Percentiles rank a stretch among this genome's conserved stretches.
Conservation (phyloP, 2,329 filamentous ascomycete genomes). For the Aspergillus melleus region DNA sequence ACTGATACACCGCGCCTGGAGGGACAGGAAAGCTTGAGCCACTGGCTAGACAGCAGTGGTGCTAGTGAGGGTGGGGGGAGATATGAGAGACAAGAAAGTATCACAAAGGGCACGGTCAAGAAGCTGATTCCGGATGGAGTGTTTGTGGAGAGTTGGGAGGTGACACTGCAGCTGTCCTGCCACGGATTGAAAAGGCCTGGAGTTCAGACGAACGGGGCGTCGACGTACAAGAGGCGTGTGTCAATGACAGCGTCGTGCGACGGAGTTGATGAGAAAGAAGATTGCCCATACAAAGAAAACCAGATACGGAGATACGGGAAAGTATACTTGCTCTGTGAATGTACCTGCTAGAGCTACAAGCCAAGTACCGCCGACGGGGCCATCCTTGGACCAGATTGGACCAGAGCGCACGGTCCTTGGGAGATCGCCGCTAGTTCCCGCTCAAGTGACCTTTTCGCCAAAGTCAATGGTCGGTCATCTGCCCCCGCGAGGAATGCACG, state of each 20-base stretch:
- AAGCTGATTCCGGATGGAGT: background rate
- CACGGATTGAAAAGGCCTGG: background rate
- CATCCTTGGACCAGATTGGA: background rate
- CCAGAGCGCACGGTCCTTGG: conserved; percentile 26
- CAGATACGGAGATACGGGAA: background rate
- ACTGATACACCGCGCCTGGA: conserved; percentile 3
- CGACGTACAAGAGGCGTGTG: background rate
- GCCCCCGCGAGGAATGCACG: background rate
- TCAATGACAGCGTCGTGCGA: background rate
- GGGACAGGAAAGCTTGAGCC: conserved; percentile 5
- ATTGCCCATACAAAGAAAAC: background rate
- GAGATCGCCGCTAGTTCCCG: conserved; percentile 26
- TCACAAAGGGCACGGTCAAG: background rate
- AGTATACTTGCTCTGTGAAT: background rate
- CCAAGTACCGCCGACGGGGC: background rate
- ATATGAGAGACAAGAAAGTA: background rate
- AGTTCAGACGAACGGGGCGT: background rate
- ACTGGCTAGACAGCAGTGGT: background rate
- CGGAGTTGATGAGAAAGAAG: background rate
- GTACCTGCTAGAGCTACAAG: background rate
- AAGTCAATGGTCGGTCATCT: conserved; percentile 11
- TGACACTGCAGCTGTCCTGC: background rate
- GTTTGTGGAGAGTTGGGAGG: background rate
- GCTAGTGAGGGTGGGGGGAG: background rate
- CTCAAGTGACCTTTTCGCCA: conserved; percentile 29